Conservation (phyloP, 192 early-diverging fungal genomes). For the Powellomyces hirtus region DNA sequence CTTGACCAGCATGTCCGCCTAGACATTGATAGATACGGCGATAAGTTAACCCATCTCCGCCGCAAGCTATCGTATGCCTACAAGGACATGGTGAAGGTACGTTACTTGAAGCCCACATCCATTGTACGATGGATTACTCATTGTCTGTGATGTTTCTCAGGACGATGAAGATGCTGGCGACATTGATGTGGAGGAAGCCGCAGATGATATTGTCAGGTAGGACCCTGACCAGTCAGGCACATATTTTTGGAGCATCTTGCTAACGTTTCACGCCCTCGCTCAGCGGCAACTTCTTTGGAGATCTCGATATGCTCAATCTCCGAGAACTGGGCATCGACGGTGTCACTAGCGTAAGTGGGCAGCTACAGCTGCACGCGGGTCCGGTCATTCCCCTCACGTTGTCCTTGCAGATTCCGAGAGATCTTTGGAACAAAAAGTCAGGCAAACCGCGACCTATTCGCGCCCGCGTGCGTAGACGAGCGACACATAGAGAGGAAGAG, state of each 20-base stretch:
- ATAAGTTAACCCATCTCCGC: conserved; percentile 72
- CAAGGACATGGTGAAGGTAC: conserved; percentile 56
- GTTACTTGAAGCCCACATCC: too few relatives aligned
- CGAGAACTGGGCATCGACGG: conserved; percentile 48
- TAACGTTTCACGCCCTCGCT: conserved; percentile 8
- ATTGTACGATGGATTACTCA: too few relatives aligned
- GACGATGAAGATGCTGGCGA: conserved; percentile 31
- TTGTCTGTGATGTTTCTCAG: too few relatives aligned
- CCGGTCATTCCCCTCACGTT: conserved; percentile 36
- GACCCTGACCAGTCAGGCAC: neutral
- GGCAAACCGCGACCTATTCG: conserved; percentile 21
- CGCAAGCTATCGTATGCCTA: conserved; percentile 73
- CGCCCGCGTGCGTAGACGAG: conserved; percentile 19
- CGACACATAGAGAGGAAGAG: conserved; percentile 10
- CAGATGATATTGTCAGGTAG: conserved; percentile 51
- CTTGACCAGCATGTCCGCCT: conserved; percentile 78
- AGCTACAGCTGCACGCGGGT: neutral
- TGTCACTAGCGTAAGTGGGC: conserved; percentile 16
- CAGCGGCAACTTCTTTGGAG: conserved; percentile 92
- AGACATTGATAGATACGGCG: conserved; percentile 72
- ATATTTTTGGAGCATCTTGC: neutral
- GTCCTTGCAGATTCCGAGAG: too few relatives aligned
- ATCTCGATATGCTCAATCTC: conserved; percentile 66
- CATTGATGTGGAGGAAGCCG: conserved; percentile 44
- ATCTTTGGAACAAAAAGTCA: conserved; percentile 53